Base-by-base conservation (phyloP, 2,329 filamentous ascomycete genomes). In the Epichloe gansuensis region DNA sequence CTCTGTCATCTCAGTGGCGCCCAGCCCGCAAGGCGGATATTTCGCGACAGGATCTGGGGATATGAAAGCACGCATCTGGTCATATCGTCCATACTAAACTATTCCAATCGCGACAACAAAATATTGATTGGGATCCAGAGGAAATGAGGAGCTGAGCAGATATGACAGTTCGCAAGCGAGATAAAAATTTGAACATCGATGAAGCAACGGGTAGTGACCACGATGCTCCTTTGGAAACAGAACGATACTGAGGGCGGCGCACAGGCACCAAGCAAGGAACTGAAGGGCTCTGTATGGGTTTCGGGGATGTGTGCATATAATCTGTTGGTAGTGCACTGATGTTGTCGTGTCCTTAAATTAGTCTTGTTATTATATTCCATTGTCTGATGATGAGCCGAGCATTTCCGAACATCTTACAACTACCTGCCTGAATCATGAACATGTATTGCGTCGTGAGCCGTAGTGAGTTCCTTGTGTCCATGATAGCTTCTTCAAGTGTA, bases 41-140 rank as follows among this genome's bases (percentile, higher is more conserved):
- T 98, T 98, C 66, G 93, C 93, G 42, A 98, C 93, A 5, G 93
- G 93, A 56, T 96, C 91, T 60, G 93, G 93, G 62, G 93, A 98
- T 67, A 95, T 95, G 88, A 86, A 91, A 67, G 93, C 93, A 52
- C 85, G 93, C 64, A 97, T 98, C 72, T 98, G 93, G 93, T 90
- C 86, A 62, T 96, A 87, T 65, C 76, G 80, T 52, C 70, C 75
- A 4, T 68, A 75, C 51, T 71, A 70, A 52, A n/a, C 13, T 7
- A 11, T 39, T 39, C 15, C n/a, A 5, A 23, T 17, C 7, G 39
- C 17, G 11, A 41, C 5, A 9, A 23, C 12, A 21, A 25, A 31
- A 9, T 21, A n/a, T 21, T 11, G 46, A 21, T 44, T n/a, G n/a
- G 31, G 21, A 13, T 41, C n/a, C 12, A n/a, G 15, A 43, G 23